phyloP scores from a whole-genome alignment of 2,329 filamentous ascomycete genomes.

The Stemphylium beticola region DNA sequence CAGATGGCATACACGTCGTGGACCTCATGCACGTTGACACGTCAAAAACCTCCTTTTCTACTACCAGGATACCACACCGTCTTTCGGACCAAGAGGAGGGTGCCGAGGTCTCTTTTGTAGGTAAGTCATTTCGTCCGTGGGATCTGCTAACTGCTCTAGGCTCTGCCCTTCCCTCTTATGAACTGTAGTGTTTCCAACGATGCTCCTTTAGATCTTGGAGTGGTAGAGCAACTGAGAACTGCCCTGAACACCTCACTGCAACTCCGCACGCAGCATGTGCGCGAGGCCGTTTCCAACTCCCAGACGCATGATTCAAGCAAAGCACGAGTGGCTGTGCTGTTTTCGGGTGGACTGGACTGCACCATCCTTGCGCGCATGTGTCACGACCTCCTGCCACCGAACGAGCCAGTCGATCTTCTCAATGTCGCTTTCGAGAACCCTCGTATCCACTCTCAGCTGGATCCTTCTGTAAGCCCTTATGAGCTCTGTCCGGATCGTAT shows the following conservation, averaged over 20 bases:
- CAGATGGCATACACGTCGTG: conserved; percentile 78
- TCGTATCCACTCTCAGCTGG: conserved; percentile 58
- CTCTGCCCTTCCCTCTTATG: conserved; percentile 53
- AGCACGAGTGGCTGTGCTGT: conserved; percentile 76
- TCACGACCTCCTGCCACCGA: conserved; percentile 73
- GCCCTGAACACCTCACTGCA: conserved; percentile 67
- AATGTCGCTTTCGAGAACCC: conserved; percentile 99
- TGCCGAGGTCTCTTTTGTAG: conserved; percentile 37
- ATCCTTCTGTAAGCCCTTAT: conserved; percentile 59
- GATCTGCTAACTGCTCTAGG: conserved; percentile 40
- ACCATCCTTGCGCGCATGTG: conserved; percentile 81
- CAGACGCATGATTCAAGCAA: conserved; percentile 4
- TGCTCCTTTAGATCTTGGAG: conserved; percentile 39
- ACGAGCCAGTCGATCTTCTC: conserved; percentile 80
- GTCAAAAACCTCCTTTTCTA: conserved; percentile 2
- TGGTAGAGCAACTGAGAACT: conserved; percentile 61
- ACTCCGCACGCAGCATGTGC: conserved; percentile 56
- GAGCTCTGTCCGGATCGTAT: conserved; percentile 89
- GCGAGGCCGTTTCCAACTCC: conserved; percentile 24
- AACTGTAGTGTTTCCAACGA: conserved; percentile 38
- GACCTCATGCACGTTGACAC: conserved; percentile 52
- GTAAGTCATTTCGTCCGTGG: conserved; percentile 29
- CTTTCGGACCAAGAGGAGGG: conserved; percentile 14
- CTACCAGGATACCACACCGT: conserved; percentile 33
- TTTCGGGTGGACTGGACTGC: conserved; percentile 94